phyloP scores from a whole-genome alignment of 1,284 basidiomycete genomes.

The Leccinum proliferum region DNA sequence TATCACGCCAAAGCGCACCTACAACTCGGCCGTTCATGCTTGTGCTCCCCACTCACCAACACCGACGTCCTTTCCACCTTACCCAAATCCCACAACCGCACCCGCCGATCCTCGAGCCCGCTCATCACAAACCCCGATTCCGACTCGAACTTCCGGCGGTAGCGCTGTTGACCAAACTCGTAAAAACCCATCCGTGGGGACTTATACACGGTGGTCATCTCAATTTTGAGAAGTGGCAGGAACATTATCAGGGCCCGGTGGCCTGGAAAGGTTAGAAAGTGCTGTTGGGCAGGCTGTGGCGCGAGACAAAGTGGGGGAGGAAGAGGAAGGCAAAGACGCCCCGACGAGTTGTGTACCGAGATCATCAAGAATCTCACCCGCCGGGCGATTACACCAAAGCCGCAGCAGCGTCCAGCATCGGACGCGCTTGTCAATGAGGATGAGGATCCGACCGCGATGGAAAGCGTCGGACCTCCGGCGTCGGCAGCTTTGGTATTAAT shows the following conservation, averaged over 20 bases:
- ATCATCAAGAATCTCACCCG: slow-evolving; percentile 80
- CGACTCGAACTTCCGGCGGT: slow-evolving; percentile 42
- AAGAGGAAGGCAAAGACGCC: slow-evolving; percentile 49
- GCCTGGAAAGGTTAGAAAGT: slow-evolving; percentile 54
- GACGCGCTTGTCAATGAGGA: slow-evolving; percentile 18
- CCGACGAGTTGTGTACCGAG: slow-evolving; percentile 78
- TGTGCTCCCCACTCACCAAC: too few relatives aligned
- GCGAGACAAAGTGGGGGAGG: slow-evolving; percentile 30
- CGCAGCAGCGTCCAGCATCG: slow-evolving; percentile 16
- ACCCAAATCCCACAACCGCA: too few relatives aligned
- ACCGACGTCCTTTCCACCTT: too few relatives aligned
- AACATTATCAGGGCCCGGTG: slow-evolving; percentile 57
- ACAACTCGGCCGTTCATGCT: too few relatives aligned
- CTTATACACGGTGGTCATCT: slow-evolving; percentile 78
- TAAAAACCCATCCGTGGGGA: slow-evolving; percentile 90
- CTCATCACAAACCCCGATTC: too few relatives aligned
- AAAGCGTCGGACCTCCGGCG: slow-evolving; percentile 11
- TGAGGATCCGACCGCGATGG: slow-evolving; percentile 45
- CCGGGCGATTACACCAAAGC: slow-evolving; percentile 56
- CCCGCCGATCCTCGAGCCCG: too few relatives aligned
- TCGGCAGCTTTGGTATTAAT: slow-evolving; percentile 12
- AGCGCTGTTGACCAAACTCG: slow-evolving; percentile 69
- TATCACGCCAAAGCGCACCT: too few relatives aligned
- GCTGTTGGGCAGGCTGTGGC: slow-evolving; percentile 53
- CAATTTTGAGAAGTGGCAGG: slow-evolving; percentile 70